Evolutionary conservation across 441 rosid genomes (phyloP).

Genomic region (Adansonia grandidieri): DNA sequence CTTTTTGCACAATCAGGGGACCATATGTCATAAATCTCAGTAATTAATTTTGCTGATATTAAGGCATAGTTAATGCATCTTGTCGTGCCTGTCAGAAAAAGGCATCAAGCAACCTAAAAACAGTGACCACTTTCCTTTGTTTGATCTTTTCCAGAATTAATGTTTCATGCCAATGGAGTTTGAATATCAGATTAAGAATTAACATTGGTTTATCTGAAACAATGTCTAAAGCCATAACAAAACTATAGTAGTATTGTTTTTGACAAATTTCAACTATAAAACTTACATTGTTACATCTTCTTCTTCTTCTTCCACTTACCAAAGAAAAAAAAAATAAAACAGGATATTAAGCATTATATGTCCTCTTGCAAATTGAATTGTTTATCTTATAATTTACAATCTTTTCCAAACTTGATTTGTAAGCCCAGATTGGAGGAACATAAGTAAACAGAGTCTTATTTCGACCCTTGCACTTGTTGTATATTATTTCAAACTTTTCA

Average conservation of each 20-base stretch:
- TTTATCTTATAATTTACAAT: conserved; percentile 5
- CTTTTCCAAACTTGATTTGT: background rate
- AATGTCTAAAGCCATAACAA: background rate
- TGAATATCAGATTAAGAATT: background rate
- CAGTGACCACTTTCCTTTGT: background rate
- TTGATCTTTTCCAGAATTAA: background rate
- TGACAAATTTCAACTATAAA: background rate
- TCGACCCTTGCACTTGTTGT: background rate
- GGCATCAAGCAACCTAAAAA: no score
- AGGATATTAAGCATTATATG: background rate
- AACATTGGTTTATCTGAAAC: no score
- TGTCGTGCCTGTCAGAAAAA: background rate
- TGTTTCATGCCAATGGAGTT: background rate
- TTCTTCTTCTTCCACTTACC: no score
- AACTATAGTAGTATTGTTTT: background rate
- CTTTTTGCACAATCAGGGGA: background rate
- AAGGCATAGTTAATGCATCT: conserved; percentile 16
- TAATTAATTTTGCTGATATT: background rate
- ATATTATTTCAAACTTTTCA: background rate
- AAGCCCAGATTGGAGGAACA: background rate
- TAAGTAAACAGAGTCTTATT: background rate
- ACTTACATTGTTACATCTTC: background rate
- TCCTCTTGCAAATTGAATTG: background rate
- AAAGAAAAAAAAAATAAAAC: background rate
- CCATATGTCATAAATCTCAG: background rate